Evolutionary conservation across 1,284 basidiomycete genomes (phyloP).

Genomic region (Pyrrhoderma lamaoense): DNA sequence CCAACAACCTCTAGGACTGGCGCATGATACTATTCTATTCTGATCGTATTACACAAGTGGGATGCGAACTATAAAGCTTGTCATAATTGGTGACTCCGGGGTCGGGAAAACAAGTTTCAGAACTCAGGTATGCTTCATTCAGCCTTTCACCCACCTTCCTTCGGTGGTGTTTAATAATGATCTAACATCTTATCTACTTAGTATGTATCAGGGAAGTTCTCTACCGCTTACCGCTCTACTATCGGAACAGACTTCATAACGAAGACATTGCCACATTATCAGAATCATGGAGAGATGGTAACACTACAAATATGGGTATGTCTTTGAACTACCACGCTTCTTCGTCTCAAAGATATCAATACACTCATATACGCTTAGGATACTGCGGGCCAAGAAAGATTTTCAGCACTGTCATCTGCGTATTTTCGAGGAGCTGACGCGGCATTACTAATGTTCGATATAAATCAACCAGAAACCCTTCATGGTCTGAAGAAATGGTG

Average conservation of each 20-base stretch:
- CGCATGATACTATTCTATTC: neutral
- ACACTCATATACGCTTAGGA: conserved; percentile 3
- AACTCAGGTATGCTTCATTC: conserved; percentile 45
- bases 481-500: conserved; percentile 64
- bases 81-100: conserved; percentile 69
- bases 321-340: conserved; percentile 22
- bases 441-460: conserved; percentile 73
- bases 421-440: conserved; percentile 82
- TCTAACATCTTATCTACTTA: conserved; percentile 24
- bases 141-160: neutral
- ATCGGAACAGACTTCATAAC: conserved; percentile 81
- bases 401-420: conserved; percentile 69
- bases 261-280: conserved; percentile 59
- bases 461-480: conserved; percentile 56
- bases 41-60: neutral
- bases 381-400: conserved; percentile 60
- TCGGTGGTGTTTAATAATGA: neutral
- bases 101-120: conserved; percentile 72
- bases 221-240: conserved; percentile 68
- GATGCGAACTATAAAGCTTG: conserved; percentile 47
- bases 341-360: conserved; percentile 7
- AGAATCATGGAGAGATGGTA: conserved; percentile 43
- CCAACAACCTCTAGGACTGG: neutral
- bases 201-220: conserved; percentile 72
- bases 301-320: conserved; percentile 75